A percentile compares a stretch with the other conserved stretches of the same genome.
phyloP scores from a whole-genome alignment of 1,284 basidiomycete genomes.

The Phylloporus gajari region DNA sequence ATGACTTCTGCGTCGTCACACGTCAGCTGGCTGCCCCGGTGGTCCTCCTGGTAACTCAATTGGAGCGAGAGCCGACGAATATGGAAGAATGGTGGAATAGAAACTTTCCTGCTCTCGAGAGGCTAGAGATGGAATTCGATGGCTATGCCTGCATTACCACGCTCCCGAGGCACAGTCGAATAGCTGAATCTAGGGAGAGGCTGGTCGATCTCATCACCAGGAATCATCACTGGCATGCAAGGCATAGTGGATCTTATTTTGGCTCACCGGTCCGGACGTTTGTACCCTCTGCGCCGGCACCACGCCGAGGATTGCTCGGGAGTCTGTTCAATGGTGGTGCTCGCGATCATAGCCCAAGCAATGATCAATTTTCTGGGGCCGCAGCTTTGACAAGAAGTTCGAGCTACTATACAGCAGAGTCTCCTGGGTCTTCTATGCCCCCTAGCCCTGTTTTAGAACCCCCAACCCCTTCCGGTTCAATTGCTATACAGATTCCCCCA shows the following conservation, averaged over 20 bases:
- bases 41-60: constrained; percentile 35
- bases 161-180: constrained; percentile 19
- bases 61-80: constrained; percentile 28
- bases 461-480: constrained; percentile 17
- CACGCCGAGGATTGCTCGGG: neutral
- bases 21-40: constrained; percentile 39
- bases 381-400: constrained; percentile 6
- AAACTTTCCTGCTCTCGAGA: constrained; percentile 20
- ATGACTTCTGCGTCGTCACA: constrained; percentile 34
- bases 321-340: neutral
- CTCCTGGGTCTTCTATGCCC: constrained; percentile 18
- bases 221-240: constrained; percentile 20
- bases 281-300: neutral
- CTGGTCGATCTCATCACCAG: constrained; percentile 27
- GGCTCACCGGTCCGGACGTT: constrained; percentile 18
- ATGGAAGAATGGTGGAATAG: constrained; percentile 44
- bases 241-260: constrained; percentile 26
- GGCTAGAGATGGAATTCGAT: constrained; percentile 34
- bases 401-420: constrained; percentile 28
- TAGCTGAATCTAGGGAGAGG: constrained; percentile 23
- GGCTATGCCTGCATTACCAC: constrained; percentile 39
- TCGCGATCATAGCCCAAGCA: neutral
- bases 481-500: neutral
- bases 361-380: neutral
- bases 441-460: constrained; percentile 23